A percentile compares a stretch with the other conserved stretches of the same genome.
Evolutionary conservation across 2,329 filamentous ascomycete genomes (phyloP).

Genomic region (Neonectria ditissima): DNA sequence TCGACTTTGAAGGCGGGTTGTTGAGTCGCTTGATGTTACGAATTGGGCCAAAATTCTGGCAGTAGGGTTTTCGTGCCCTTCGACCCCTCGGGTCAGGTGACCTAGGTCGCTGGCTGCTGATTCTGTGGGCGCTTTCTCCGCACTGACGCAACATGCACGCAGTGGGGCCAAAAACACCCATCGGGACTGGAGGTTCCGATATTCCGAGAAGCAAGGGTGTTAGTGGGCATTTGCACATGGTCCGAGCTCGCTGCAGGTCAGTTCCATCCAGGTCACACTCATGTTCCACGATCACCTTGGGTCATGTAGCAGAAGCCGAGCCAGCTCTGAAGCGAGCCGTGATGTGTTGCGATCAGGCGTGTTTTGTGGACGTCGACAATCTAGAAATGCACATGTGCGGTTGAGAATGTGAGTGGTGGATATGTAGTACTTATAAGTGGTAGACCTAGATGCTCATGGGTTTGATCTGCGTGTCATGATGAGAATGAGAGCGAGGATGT

Average conservation of each 20-base stretch:
- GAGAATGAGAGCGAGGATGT: background rate
- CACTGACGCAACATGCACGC: background rate
- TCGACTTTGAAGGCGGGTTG: constrained; percentile 47
- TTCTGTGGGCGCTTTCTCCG: constrained; percentile 10
- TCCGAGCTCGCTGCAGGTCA: constrained; percentile 10
- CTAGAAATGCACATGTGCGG: background rate
- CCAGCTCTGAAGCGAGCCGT: background rate
- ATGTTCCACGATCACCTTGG: background rate
- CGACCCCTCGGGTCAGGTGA: constrained; percentile 50
- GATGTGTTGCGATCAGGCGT: background rate
- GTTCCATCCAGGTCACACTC: background rate
- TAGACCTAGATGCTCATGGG: background rate
- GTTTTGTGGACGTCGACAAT: background rate
- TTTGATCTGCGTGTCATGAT: background rate
- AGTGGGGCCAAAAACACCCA: constrained; percentile 2
- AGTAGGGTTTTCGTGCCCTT: constrained; percentile 58
- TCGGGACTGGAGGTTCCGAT: constrained; percentile 16
- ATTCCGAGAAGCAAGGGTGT: constrained; percentile 9
- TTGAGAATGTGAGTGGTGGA: background rate
- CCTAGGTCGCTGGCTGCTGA: constrained; percentile 8
- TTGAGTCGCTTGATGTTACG: constrained; percentile 45
- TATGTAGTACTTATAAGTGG: background rate
- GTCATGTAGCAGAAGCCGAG: background rate
- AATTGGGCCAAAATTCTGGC: constrained; percentile 50
- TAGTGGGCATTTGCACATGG: background rate